Conservation (phyloP, 257 asterid genomes). For the Mentha longifolia region DNA sequence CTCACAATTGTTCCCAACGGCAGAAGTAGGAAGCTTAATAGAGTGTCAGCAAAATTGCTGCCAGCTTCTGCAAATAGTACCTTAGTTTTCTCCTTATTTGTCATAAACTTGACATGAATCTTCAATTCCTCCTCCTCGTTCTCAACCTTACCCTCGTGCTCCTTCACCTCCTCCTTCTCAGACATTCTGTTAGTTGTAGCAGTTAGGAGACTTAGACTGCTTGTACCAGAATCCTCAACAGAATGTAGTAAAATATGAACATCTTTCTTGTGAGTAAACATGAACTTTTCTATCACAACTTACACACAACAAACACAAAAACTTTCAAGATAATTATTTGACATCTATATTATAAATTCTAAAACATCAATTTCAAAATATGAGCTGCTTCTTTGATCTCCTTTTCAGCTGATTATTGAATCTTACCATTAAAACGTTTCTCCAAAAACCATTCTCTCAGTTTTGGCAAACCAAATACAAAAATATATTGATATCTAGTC, state of each 20-base stretch:
- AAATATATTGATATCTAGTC: too few relatives aligned
- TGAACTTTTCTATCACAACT: too few relatives aligned
- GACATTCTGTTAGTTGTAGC: not conserved
- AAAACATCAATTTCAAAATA: too few relatives aligned
- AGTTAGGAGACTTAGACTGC: not conserved
- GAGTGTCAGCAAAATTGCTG: not conserved
- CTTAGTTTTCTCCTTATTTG: conserved; percentile 23
- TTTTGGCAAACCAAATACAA: too few relatives aligned
- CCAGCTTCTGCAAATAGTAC: conserved; percentile 25
- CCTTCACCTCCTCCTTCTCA: not conserved
- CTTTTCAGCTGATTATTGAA: too few relatives aligned
- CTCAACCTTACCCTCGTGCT: not conserved
- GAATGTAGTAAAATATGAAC: not conserved
- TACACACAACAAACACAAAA: not conserved
- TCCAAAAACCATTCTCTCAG: too few relatives aligned
- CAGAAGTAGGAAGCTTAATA: conserved; percentile 25
- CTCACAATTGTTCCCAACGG: conserved; percentile 16
- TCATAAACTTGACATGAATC: not conserved
- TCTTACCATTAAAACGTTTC: too few relatives aligned
- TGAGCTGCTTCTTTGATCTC: not conserved
- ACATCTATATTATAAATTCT: not conserved
- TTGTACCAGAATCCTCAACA: not conserved
- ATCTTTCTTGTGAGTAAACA: not conserved
- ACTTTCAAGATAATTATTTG: not conserved
- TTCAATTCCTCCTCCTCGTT: not conserved